phyloP scores from a whole-genome alignment of 805 yeast species.

The Barnettozyma siamensis region DNA sequence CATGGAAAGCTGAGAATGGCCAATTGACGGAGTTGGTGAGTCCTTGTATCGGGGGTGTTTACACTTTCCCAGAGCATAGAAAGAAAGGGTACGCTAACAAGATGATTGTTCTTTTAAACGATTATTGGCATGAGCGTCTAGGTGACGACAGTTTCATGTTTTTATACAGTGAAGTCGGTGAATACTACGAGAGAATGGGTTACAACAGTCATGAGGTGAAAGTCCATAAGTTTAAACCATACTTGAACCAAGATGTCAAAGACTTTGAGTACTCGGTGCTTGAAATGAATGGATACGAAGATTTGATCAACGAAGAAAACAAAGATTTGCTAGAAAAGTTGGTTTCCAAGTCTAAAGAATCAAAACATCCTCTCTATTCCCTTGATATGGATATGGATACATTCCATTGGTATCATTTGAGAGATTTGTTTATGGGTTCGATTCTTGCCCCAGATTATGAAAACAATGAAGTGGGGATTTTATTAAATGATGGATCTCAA shows the following conservation, averaged over 20 bases:
- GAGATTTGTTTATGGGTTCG: slow-evolving; percentile 33
- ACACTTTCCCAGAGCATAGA: slow-evolving; percentile 42
- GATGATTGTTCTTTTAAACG: slow-evolving; percentile 38
- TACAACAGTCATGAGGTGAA: slow-evolving; percentile 40
- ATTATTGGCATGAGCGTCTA: slow-evolving; percentile 30
- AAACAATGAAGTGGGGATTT: slow-evolving; percentile 26
- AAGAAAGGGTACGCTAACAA: slow-evolving; percentile 49
- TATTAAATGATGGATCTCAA: slow-evolving; percentile 15
- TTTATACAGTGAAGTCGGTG: slow-evolving; percentile 72
- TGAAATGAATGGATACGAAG: slow-evolving; percentile 28
- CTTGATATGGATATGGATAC: slow-evolving; percentile 32
- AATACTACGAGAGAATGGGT: slow-evolving; percentile 60
- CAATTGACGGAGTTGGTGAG: slow-evolving; percentile 26
- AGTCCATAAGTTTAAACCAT: slow-evolving; percentile 21
- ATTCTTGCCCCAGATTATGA: slow-evolving; percentile 14
- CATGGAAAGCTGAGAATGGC: slow-evolving; percentile 25
- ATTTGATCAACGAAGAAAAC: slow-evolving; percentile 26
- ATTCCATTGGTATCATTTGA: slow-evolving; percentile 38
- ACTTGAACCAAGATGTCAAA: neutral
- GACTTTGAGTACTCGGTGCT: slow-evolving; percentile 20
- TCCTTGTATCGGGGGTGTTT: slow-evolving; percentile 57
- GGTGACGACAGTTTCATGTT: slow-evolving; percentile 30
- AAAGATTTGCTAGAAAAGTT: slow-evolving; percentile 19
- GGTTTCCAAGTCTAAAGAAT: slow-evolving; percentile 14
- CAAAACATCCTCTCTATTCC: slow-evolving; percentile 23